A percentile compares a stretch with the other conserved stretches of the same genome.
phyloP scores from a whole-genome alignment of 768 basidiomycete genomes.

The Rhodotorula graminis region DNA sequence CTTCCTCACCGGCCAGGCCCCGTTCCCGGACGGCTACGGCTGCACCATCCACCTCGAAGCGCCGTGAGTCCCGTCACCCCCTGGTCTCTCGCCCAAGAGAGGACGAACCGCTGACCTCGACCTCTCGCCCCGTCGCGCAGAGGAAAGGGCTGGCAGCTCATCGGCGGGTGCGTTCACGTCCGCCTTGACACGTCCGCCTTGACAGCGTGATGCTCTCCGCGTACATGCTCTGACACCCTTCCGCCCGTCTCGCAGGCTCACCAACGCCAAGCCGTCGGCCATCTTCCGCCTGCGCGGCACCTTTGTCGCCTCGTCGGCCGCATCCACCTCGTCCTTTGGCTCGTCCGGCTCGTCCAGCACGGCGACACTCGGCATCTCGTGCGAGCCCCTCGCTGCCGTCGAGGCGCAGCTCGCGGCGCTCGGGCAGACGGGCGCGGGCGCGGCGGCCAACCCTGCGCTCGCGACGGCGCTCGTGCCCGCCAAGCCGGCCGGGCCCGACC shows the following conservation, averaged over 20 bases:
- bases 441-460: neutral
- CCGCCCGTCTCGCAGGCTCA: slow-evolving; percentile 54
- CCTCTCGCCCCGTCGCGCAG: slow-evolving; percentile 52
- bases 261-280: slow-evolving; percentile 40
- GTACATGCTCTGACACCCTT: neutral
- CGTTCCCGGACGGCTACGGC: slow-evolving; percentile 34
- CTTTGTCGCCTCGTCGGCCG: slow-evolving; percentile 49
- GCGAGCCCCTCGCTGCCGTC: slow-evolving; percentile 68
- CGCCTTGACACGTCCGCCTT: no score
- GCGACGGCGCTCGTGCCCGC: slow-evolving; percentile 13
- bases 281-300: slow-evolving; percentile 37
- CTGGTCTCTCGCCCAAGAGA: neutral
- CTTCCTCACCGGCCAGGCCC: slow-evolving; percentile 65
- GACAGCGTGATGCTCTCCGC: rapidly evolving
- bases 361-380: slow-evolving; percentile 70
- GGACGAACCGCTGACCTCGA: neutral
- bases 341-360: slow-evolving; percentile 48
- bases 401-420: slow-evolving; percentile 54
- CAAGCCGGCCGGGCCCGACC: neutral
- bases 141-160: slow-evolving; percentile 74
- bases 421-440: neutral
- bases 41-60: slow-evolving; percentile 30
- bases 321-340: slow-evolving; percentile 43
- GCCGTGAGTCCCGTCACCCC: neutral
- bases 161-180: slow-evolving; percentile 62